Evolutionary conservation across 768 basidiomycete genomes (phyloP).

Genomic region (Fistulinella prunicolor): DNA sequence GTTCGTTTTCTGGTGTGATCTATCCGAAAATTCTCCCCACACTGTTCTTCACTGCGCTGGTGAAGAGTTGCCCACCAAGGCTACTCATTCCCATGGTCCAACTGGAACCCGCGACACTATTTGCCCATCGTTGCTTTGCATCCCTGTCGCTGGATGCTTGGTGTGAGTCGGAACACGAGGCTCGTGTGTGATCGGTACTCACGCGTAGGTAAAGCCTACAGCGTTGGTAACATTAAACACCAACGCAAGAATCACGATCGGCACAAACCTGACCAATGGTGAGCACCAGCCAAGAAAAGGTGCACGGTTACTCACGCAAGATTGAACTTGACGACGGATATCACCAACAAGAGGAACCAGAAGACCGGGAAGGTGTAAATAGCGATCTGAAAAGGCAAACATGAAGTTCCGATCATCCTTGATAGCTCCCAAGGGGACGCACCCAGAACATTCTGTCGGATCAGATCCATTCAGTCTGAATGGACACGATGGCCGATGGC

Average conservation of each 20-base stretch:
- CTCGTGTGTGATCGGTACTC: slow-evolving; percentile 30
- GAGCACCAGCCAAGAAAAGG: slow-evolving; percentile 6
- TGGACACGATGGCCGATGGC: slow-evolving; percentile 3
- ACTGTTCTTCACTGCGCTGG: slow-evolving; percentile 77
- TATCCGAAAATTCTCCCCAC: slow-evolving; percentile 74
- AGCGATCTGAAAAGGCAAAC: slow-evolving; percentile 56
- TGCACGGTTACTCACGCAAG: slow-evolving; percentile 59
- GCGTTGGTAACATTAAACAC: slow-evolving; percentile 96
- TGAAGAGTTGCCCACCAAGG: slow-evolving; percentile 79
- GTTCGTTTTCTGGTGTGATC: slow-evolving; percentile 10
- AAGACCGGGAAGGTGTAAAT: slow-evolving; percentile 86
- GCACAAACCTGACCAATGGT: slow-evolving; percentile 67
- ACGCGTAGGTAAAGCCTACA: slow-evolving; percentile 97
- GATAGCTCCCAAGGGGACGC: slow-evolving; percentile 24
- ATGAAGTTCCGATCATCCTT: slow-evolving; percentile 12
- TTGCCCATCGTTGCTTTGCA: slow-evolving; percentile 90
- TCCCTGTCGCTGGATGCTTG: slow-evolving; percentile 68
- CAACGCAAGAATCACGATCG: slow-evolving; percentile 89
- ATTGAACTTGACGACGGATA: slow-evolving; percentile 86
- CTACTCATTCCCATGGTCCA: slow-evolving; percentile 78
- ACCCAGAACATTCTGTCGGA: slow-evolving; percentile 88
- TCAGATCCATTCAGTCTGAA: slow-evolving; percentile 6
- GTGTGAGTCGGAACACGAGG: slow-evolving; percentile 10
- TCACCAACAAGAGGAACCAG: slow-evolving; percentile 84
- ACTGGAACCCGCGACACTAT: slow-evolving; percentile 59